Base-by-base conservation (phyloP, 2,329 filamentous ascomycete genomes). In the Penicillium sp. region DNA sequence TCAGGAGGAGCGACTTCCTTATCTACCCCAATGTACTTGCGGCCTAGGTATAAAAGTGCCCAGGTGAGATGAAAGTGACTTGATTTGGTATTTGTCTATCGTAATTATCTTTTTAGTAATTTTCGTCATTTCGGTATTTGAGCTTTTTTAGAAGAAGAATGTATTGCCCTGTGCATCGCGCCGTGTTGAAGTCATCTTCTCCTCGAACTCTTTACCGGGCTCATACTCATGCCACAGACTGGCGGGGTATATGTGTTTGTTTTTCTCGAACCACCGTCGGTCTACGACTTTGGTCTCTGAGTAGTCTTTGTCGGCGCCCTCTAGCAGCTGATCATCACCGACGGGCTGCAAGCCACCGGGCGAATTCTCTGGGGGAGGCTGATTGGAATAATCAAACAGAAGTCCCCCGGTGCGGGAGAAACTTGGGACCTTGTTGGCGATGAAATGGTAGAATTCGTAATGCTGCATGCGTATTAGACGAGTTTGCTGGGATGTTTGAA, bases 201-300 rank as follows among this genome's bases (percentile, higher is more conserved):
- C 72, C 55, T 75, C 71, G 60, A 78, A 96, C 66, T 97, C 89
- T 73, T 89, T 90, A 57, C 90, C 90, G 0, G 92, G 88, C 62
- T 96, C 92, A 71, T 96, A 99, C 59, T 96, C 89, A 65, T 92
- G 90, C 94, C 94, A 99, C 44, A 93, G 83, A 70, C 90, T 97
- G 18, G 93, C 93, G 0, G 94, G 94, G 71, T 93, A 99, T 54
- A 99, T 97, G 73, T 99, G 94, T 75, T 97, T 99, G 72, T 97
- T 97, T 67, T 87, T 85, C 78, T 97, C 92, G 72, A 97, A 99
- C 94, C 94, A 99, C 56, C 94, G 81, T 56, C 94, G 83, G 76
- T 99, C 93, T 4, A 99, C 93, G 3, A 99, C 92, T 71, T 97
- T 97, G 3, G 93, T 97, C 58, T 89, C 75, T 3, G 83, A 83